These are phyloP conservation scores for Saccharomycopsis sp. DNA, from an alignment of 805 yeast species.

Conservation along the genomic window DNA sequence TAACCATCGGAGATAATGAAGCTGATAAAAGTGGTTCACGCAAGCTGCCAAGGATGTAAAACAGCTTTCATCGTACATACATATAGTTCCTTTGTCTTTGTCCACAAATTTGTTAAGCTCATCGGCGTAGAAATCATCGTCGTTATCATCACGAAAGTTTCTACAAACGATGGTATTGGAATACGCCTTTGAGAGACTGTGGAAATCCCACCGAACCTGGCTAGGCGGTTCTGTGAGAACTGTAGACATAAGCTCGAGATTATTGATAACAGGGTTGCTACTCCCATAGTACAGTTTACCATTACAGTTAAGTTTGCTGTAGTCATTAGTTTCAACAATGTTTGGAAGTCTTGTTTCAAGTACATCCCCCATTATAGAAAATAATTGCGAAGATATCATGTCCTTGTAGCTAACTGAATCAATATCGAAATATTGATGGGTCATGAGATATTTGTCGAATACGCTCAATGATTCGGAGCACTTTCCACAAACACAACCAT, in stretches of 20 bases:
- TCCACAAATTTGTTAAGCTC: constrained; percentile 11
- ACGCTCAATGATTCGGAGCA: constrained; percentile 44
- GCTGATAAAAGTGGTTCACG: constrained; percentile 40
- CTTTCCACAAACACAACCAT: constrained; percentile 61
- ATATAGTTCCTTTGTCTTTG: constrained; percentile 22
- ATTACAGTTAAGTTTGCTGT: not conserved
- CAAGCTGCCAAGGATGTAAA: constrained; percentile 37
- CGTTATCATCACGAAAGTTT: constrained; percentile 17
- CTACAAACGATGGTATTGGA: constrained; percentile 16
- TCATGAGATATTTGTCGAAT: constrained; percentile 55
- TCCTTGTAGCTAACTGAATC: constrained; percentile 46
- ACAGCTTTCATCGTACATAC: constrained; percentile 39
- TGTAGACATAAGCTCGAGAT: constrained; percentile 29
- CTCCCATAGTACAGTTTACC: not conserved
- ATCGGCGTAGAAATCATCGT: constrained; percentile 18
- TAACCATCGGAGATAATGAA: constrained; percentile 32
- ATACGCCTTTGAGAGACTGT: constrained; percentile 30
- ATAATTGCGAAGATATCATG: constrained; percentile 50
- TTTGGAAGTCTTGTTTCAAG: constrained; percentile 31
- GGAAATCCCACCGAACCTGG: constrained; percentile 40
- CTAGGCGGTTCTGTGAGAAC: constrained; percentile 29
- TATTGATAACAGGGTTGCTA: constrained; percentile 13
- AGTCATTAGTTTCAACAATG: constrained; percentile 15
- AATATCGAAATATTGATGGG: constrained; percentile 52
- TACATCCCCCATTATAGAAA: constrained; percentile 45